Conservation (phyloP, 371 early-diverging fungal genomes). For the Mortierella sp. region DNA sequence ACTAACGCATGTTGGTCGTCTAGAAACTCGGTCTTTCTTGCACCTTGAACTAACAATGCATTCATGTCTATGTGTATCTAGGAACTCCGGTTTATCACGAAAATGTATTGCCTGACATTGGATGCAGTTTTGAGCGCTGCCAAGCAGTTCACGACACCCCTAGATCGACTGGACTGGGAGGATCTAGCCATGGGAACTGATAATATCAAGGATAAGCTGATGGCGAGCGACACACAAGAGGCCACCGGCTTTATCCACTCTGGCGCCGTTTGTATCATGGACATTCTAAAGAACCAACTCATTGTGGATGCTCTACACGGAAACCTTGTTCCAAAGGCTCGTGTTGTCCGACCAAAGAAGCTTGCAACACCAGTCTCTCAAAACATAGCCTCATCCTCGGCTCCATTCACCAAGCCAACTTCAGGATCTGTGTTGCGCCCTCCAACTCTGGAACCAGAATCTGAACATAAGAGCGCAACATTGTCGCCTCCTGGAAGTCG, state of each 20-base stretch:
- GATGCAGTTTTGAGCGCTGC: conserved; percentile 36
- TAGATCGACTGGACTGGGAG: conserved; percentile 47
- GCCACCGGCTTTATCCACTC: conserved; percentile 23
- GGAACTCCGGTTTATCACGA: conserved; percentile 28
- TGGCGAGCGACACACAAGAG: conserved; percentile 7
- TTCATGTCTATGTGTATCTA: not conserved
- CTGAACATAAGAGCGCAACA: not conserved
- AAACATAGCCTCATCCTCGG: not conserved
- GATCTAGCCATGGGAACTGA: conserved; percentile 35
- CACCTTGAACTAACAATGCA: not conserved
- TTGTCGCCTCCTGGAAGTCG: not conserved
- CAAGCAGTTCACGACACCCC: conserved; percentile 35
- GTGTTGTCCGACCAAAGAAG: conserved; percentile 3
- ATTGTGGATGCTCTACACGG: conserved; percentile 33
- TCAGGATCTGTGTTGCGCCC: not conserved
- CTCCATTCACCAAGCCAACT: not conserved
- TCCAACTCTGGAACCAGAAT: not conserved
- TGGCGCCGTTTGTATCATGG: conserved; percentile 8
- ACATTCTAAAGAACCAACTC: conserved; percentile 29
- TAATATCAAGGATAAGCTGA: conserved; percentile 22
- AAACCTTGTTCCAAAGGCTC: conserved; percentile 11
- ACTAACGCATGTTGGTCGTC: too few relatives aligned
- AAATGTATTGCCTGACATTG: conserved; percentile 23
- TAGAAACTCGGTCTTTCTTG: not conserved
- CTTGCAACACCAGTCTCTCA: not conserved